Evolutionary conservation across 257 asterid genomes (phyloP).

Genomic region (Solanum pennellii): DNA sequence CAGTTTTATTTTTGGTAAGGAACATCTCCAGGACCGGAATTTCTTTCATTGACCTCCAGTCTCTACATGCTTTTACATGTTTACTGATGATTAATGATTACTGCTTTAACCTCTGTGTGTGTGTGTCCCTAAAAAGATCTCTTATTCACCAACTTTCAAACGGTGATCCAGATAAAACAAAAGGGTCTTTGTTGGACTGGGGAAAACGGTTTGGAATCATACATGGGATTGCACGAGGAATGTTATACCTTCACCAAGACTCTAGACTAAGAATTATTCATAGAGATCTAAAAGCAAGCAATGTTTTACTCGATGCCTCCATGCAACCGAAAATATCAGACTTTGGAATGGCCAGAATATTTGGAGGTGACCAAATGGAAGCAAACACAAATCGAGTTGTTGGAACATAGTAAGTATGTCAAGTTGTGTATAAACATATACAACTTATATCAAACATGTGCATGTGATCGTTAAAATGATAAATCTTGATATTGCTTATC

Average conservation of each 20-base stretch:
- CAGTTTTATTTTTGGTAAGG: conserved; percentile 20
- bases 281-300: conserved; percentile 29
- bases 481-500: neutral
- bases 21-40: neutral
- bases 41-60: neutral
- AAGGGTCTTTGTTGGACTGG: conserved; percentile 12
- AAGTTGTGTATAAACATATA: neutral
- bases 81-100: neutral
- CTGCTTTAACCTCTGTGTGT: neutral
- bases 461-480: neutral
- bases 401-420: conserved; percentile 22
- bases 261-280: conserved; percentile 25
- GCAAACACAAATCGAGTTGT: conserved; percentile 22
- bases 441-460: neutral
- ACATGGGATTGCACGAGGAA: conserved; percentile 20
- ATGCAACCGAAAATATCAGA: conserved; percentile 34
- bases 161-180: conserved; percentile 6
- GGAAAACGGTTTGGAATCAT: conserved; percentile 13
- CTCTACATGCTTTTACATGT: neutral
- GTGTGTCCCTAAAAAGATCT: neutral
- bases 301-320: conserved; percentile 11
- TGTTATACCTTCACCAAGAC: conserved; percentile 22
- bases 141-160: neutral
- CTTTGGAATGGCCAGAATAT: conserved; percentile 29
- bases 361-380: conserved; percentile 14